Evolutionary conservation across 31 red algal species (phyloP).

Genomic region (Porphyra umbilicalis): DNA sequence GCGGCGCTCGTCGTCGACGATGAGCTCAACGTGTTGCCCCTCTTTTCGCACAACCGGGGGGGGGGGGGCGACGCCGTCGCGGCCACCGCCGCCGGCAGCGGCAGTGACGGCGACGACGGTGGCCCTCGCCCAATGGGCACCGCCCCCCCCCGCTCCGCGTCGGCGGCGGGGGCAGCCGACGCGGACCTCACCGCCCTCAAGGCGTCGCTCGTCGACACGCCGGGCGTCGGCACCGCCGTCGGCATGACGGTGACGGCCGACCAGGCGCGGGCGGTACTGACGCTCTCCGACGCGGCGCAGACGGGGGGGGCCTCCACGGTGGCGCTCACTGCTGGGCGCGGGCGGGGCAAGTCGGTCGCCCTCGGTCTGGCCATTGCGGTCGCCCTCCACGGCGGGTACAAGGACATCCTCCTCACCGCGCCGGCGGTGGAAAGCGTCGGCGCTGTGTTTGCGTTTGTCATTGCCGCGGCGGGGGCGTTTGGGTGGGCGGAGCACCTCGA

Average conservation of each 20-base stretch:
- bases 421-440: constrained; percentile 84
- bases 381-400: constrained; percentile 73
- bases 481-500: constrained; percentile 83
- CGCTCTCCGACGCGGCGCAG: constrained; percentile 69
- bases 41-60: constrained; percentile 41
- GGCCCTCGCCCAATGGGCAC: background rate
- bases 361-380: constrained; percentile 84
- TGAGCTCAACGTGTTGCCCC: constrained; percentile 90
- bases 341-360: constrained; percentile 93
- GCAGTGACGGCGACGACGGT: background rate
- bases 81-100: background rate
- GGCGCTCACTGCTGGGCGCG: constrained; percentile 78
- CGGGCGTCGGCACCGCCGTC: constrained; percentile 51
- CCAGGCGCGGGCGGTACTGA: constrained; percentile 78
- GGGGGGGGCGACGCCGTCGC: constrained; percentile 6
- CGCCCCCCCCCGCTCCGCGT: background rate
- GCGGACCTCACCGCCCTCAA: constrained; percentile 61
- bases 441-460: constrained; percentile 80
- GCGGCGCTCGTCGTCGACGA: constrained; percentile 83
- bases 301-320: constrained; percentile 67
- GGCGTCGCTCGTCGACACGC: constrained; percentile 48
- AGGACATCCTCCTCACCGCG: constrained; percentile 84
- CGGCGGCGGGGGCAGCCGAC: constrained; percentile 5
- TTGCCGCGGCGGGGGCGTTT: constrained; percentile 72
- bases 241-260: constrained; percentile 69